phyloP scores from a whole-genome alignment of 495 filamentous ascomycete genomes.

The Xylaria scruposa region DNA sequence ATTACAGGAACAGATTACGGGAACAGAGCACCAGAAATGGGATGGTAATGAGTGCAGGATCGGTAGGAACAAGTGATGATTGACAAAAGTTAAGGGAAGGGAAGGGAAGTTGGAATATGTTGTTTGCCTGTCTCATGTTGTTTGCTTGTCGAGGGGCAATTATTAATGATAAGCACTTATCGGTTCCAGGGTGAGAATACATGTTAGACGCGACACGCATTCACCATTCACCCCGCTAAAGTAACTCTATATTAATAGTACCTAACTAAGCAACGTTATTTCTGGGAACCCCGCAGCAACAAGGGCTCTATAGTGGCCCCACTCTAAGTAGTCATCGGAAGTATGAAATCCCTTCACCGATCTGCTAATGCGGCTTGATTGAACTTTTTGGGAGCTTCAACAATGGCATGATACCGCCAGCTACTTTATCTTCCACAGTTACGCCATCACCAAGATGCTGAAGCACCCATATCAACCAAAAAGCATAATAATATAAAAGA shows the following conservation, averaged over 20 bases:
- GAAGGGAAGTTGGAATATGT: neutral
- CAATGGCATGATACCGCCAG: neutral
- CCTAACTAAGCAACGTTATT: neutral
- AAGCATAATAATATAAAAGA: slow-evolving; percentile 16
- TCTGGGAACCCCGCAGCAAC: neutral
- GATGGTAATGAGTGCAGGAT: neutral
- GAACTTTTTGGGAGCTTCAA: slow-evolving; percentile 32
- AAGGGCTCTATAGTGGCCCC: neutral
- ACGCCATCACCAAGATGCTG: slow-evolving; percentile 1
- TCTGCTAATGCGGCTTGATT: slow-evolving; percentile 23
- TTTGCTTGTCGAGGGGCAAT: neutral
- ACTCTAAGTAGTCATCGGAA: slow-evolving; percentile 29
- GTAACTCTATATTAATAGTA: neutral
- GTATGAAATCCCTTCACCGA: slow-evolving; percentile 40
- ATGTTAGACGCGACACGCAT: neutral
- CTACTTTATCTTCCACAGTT: neutral
- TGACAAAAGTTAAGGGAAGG: neutral
- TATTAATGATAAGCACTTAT: too few species aligned
- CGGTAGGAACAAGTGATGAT: neutral
- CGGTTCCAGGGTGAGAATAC: too few species aligned
- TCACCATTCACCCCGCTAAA: neutral
- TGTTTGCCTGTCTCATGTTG: neutral
- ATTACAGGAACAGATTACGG: neutral
- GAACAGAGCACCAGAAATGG: neutral
- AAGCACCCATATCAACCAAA: neutral